Evolutionary conservation across 2,329 filamentous ascomycete species (phyloP).

Genomic region (Cordyceps javanica): DNA sequence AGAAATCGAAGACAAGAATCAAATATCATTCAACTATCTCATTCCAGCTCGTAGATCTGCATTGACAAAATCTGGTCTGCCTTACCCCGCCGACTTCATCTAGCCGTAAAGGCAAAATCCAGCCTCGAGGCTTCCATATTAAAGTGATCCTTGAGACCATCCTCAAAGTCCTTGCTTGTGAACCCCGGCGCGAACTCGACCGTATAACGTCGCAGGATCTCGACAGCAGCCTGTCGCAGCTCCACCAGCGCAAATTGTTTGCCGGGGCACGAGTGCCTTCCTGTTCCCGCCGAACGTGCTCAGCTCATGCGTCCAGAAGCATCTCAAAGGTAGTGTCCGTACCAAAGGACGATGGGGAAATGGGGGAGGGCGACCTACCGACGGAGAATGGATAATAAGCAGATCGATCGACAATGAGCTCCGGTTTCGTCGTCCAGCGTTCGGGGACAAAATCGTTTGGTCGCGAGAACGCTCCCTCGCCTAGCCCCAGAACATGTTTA

Average conservation of each 20-base stretch:
- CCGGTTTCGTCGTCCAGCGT: slow-evolving; percentile 26
- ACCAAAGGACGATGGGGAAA: no score
- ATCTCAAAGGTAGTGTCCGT: no score
- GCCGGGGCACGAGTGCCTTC: slow-evolving; percentile 27
- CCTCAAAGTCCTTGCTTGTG: not conserved
- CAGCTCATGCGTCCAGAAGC: no score
- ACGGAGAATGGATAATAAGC: slow-evolving; percentile 23
- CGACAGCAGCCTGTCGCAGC: not conserved
- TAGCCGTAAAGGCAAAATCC: not conserved
- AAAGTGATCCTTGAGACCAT: not conserved
- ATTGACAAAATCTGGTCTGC: no score
- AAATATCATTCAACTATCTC: no score
- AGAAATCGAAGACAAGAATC: no score
- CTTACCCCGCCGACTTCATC: not conserved
- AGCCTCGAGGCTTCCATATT: not conserved
- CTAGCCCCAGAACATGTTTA: not conserved
- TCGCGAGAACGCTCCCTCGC: slow-evolving; percentile 16
- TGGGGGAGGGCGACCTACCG: slow-evolving; percentile 16
- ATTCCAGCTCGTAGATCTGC: no score
- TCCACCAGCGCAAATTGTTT: slow-evolving; percentile 32
- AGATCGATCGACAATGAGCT: slow-evolving; percentile 20
- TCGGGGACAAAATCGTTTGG: slow-evolving; percentile 28
- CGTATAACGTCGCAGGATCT: slow-evolving; percentile 5
- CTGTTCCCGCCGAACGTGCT: not conserved
- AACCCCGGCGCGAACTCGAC: not conserved